Base-by-base conservation (phyloP, 345 rosid species). In the Passiflora organensis region DNA sequence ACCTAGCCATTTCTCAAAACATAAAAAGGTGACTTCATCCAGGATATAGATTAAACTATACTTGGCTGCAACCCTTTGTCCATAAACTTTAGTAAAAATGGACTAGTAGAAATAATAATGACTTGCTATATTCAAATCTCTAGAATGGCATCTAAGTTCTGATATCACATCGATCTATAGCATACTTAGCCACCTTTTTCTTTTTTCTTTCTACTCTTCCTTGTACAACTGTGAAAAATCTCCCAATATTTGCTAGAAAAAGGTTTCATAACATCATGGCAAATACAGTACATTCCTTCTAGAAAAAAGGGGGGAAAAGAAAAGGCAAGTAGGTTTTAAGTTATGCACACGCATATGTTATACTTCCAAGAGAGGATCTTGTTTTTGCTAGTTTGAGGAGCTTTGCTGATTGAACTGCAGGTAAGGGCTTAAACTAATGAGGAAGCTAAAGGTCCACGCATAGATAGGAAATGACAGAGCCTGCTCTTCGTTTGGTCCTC, bases 401-500 rank as follows among this genome's bases (percentile, higher is more conserved):
- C 5, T 28, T 28, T 28, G 34, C 3, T 3, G 34, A 28, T 28
- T 28, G 34, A 28, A 28, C 34, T 28, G 34, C 34, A 28, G 34
- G 34, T 2, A 28, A 8, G 34, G 8, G 34, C 34, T 53, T 37
- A 20, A 18, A 18, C 12, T 11, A n/a, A 12, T 43, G 17, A 16
- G n/a, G 34, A 42, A 56, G 36, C 62, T 82, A 87, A 43, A 87
- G 89, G 68, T 85, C 89, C 43, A 83, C 68, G 5, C 87, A 83
- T 6, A 83, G 89, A 69, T 83, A 91, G 45, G 95, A 68, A 64
- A 91, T 69, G 60, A 85, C 72, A 1, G 91, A 72, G 37, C 89
- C 84, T 0, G 96, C 97, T 68, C 83, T 79, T 51, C 97, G 64
- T 58, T 68, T 70, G 16, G 97, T 91, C 66, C 97, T 78, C 48